Conservation (phyloP, 257 asterid genomes). For the Solanum gracilifrons region DNA sequence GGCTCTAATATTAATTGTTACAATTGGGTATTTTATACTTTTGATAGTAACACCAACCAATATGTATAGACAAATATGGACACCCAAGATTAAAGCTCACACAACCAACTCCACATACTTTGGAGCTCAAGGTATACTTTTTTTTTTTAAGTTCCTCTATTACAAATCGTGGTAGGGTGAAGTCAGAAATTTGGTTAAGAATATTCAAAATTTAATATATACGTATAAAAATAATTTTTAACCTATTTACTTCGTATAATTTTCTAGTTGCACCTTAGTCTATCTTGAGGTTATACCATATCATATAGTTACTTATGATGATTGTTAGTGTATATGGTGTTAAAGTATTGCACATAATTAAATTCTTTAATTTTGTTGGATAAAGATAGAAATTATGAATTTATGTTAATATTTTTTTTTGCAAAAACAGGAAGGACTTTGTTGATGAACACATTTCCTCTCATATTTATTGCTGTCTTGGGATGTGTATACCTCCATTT, state of each 20-base stretch:
- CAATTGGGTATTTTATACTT: conserved; percentile 38
- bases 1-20: conserved; percentile 22
- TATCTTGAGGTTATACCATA: not conserved
- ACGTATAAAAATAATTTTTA: too few species aligned
- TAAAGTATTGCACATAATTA: not conserved
- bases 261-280: not conserved
- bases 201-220: too few species aligned
- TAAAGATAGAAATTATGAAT: not conserved
- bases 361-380: not conserved
- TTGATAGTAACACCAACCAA: conserved; percentile 60
- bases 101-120: conserved; percentile 52
- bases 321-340: not conserved
- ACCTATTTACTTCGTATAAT: not conserved
- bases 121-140: conserved; percentile 56
- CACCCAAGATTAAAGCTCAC: conserved; percentile 25
- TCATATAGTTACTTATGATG: not conserved
- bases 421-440: conserved; percentile 34
- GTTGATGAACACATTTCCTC: conserved; percentile 45
- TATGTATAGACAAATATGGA: conserved; percentile 32
- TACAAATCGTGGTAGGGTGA: too few species aligned
- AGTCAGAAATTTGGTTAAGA: not conserved
- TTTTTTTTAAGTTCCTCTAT: too few species aligned
- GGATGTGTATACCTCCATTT: conserved; percentile 70
- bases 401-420: not conserved
- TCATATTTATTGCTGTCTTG: conserved; percentile 51